Percentiles rank a stretch among this genome's conserved stretches.
Conservation (phyloP, 345 rosid genomes). For the Eucalyptus curtisii region DNA sequence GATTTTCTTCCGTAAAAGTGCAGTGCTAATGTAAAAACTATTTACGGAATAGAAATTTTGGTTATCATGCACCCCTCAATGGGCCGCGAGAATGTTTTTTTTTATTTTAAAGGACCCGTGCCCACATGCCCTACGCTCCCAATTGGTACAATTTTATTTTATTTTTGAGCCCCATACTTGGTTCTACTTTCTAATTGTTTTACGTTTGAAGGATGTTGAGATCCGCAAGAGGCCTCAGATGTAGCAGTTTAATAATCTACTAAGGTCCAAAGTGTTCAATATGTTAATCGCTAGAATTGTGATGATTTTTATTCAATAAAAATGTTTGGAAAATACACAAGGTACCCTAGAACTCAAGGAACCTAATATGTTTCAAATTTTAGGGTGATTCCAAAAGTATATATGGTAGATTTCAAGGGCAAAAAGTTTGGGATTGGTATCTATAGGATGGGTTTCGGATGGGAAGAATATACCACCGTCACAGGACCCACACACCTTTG, state of each 20-base stretch:
- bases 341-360: not conserved
- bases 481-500: not conserved
- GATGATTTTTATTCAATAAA: not conserved
- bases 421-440: not conserved
- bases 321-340: not conserved
- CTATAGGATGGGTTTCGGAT: not conserved
- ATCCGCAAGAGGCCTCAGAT: accelerated
- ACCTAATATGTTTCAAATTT: not conserved
- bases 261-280: not conserved
- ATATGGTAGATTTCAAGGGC: accelerated
- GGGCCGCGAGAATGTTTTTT: accelerated
- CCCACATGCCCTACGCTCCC: accelerated
- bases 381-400: not conserved
- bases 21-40: too few species aligned
- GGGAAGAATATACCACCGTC: not conserved
- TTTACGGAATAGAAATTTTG: too few species aligned
- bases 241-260: accelerated
- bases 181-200: too few species aligned
- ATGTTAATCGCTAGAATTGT: not conserved
- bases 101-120: accelerated
- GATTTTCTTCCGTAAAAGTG: too few species aligned
- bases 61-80: too few species aligned
- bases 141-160: too few species aligned
- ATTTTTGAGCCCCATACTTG: accelerated
- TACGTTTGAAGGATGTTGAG: accelerated